Base-by-base conservation (phyloP, 176 grass and related monocot species). In the Luzula sylvatica region DNA sequence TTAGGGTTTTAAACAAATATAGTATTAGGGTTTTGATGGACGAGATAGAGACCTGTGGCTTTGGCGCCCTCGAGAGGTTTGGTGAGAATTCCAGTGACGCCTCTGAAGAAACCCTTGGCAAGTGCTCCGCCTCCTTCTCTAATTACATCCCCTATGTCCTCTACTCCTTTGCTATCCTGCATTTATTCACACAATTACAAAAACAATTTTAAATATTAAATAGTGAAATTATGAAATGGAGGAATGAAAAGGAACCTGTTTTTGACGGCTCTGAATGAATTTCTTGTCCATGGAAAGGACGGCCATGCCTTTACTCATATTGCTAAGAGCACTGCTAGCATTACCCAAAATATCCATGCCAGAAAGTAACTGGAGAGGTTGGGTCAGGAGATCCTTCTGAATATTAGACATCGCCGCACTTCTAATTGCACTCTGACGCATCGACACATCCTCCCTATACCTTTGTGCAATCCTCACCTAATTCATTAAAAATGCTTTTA, bases 341-440 rank as follows among this genome's bases (percentile, higher is more conserved):
- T 96, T 96, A 67, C 90, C 90, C 80, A 96, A 81, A 78, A 96
- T 89, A 52, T 96, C 90, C 83, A 96, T 83, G 38, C 90, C 90
- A 8, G 90, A 96, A 65, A 96, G 90, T 57, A 96, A 71, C 61
- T 88, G 81, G 70, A 96, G 77, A 52, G 90, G 90, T 70, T 89
- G 90, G 50, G 80, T 89, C 75, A 96, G 84, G 72, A 96, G 71
- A 74, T 96, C 90, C 38, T 96, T 96, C 62, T 88, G 84, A 53
- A 96, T 86, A 46, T 85, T 88, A 25, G 90, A 89, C 18, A 79
- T 56, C 51, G 84, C 84, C 42, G 80, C 38, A 49, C 56, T 96
- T 60, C 58, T 73, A 64, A 96, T 77, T 35, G 84, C 66, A 82
- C 90, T 96, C 72, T 86, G 90, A 61, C 90, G 74, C 90, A 96